phyloP scores from a whole-genome alignment of 2,329 filamentous ascomycete species.

The Incumbomyces lentus region DNA sequence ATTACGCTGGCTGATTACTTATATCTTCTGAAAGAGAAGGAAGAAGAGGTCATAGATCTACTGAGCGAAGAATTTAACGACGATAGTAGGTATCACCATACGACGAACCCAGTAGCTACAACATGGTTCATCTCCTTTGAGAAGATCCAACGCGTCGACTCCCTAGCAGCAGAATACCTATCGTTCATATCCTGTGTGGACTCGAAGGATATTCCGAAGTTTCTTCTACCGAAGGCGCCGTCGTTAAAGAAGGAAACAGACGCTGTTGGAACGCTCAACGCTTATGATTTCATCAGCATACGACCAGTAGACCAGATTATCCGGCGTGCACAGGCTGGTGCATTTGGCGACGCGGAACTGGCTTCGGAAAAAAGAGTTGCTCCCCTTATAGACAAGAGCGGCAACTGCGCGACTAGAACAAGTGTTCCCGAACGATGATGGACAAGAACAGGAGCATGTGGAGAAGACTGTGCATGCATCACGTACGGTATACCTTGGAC shows the following conservation, averaged over 20 bases:
- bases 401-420: constrained; percentile 14
- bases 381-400: constrained; percentile 9
- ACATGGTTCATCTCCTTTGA: constrained; percentile 31
- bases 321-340: constrained; percentile 26
- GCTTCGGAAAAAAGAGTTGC: constrained; percentile 19
- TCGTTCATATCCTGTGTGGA: constrained; percentile 27
- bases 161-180: constrained; percentile 26
- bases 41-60: constrained; percentile 22
- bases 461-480: constrained; percentile 24
- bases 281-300: constrained; percentile 25
- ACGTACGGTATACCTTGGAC: constrained; percentile 15
- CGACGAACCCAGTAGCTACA: constrained; percentile 25
- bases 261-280: constrained; percentile 26
- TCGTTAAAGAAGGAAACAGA: constrained; percentile 18
- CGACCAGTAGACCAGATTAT: neutral
- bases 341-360: constrained; percentile 26
- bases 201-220: constrained; percentile 24
- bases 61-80: constrained; percentile 27
- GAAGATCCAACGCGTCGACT: constrained; percentile 23
- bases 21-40: constrained; percentile 18
- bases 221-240: constrained; percentile 22
- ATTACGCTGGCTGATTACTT: constrained; percentile 10
- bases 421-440: constrained; percentile 16
- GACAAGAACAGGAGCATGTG: constrained; percentile 19
- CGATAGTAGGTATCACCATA: constrained; percentile 21